These are phyloP conservation scores for Fusarium fracticaudum DNA, from an alignment of 2,329 filamentous ascomycete species.

Conservation along the genomic window DNA sequence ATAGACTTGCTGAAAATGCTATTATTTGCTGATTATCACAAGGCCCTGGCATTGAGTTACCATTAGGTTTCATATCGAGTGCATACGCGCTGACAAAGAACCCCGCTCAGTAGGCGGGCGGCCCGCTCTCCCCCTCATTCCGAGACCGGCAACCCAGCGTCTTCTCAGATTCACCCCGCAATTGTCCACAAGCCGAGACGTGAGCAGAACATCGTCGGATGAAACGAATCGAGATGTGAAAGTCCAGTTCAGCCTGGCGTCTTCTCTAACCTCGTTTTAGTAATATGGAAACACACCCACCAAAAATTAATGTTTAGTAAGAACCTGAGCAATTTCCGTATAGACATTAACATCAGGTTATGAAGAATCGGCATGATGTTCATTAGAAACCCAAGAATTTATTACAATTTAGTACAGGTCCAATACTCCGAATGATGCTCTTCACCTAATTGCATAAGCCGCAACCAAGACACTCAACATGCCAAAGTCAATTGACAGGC, in stretches of 20 bases:
- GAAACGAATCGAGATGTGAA: accelerated
- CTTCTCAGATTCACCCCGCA: not conserved
- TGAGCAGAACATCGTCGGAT: not conserved
- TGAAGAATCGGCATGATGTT: not conserved
- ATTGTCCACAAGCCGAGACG: not conserved
- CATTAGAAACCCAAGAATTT: accelerated
- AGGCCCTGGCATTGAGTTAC: not conserved
- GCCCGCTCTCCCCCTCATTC: not conserved
- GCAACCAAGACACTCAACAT: not conserved
- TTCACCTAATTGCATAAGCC: slow-evolving; percentile 2
- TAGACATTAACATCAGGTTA: not conserved
- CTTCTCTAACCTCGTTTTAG: accelerated
- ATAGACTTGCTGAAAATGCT: not conserved
- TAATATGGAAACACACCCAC: not conserved
- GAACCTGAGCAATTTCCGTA: accelerated
- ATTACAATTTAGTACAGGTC: not conserved
- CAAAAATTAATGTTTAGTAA: accelerated
- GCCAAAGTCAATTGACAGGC: not conserved
- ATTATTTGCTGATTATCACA: not conserved
- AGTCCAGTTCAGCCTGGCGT: not conserved
- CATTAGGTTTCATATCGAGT: not conserved
- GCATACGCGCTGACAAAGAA: not conserved
- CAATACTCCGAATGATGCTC: accelerated
- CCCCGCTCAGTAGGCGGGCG: not conserved
- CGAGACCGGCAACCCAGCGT: not conserved